Base-by-base conservation (phyloP, 2,329 filamentous ascomycete species). In the Paraconiothyrium brasiliense region DNA sequence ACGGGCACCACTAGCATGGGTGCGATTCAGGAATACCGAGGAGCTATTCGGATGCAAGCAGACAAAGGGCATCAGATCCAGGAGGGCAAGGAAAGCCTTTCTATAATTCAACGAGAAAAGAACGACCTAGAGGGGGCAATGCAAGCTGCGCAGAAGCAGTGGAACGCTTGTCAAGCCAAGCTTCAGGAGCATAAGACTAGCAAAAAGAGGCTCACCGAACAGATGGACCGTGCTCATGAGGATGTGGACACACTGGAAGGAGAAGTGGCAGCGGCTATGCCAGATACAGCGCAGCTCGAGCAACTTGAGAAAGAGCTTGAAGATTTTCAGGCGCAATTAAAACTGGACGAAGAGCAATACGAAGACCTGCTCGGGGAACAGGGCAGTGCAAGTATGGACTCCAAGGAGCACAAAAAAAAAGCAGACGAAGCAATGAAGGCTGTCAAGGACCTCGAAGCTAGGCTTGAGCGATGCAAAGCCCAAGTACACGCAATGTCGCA, bases 1-100 rank as follows among this genome's bases (percentile, higher is more conserved):
- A 76, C 74, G 51, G 84, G 83, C n/a, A 82, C 82, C 46, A 76
- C 82, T 54, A 85, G 80, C 51, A 81, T 85, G 41, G 79, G 81
- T 43, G 85, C 86, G 13, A 82, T 90, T 5, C 76, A 82, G 8
- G 83, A 85, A 16, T 87, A 82, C 66, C 77, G 72, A 0, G 83
- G 85, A 43, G 80, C 79, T 10, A 83, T 90, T 27, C 88, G 93
- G n/a, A 96, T 97, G 88, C 90, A 90, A 72, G 90, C 91, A 0
- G 92, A 97, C 72, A 83, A 87, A 30, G 90, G 87, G 59, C 86
- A 86, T 20, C 90, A 92, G 71, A 85, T 94, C 44, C 82, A 77
- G 81, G 68, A 82, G 50, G 84, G 86, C 66, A 77, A 80, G 59
- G 79, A 82, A 41, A 79, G 79, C 22, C 73, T 87, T 16, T 69